These are phyloP conservation scores for Colletotrichum lupini DNA, from an alignment of 2,329 filamentous ascomycete genomes.

Conservation along the genomic window DNA sequence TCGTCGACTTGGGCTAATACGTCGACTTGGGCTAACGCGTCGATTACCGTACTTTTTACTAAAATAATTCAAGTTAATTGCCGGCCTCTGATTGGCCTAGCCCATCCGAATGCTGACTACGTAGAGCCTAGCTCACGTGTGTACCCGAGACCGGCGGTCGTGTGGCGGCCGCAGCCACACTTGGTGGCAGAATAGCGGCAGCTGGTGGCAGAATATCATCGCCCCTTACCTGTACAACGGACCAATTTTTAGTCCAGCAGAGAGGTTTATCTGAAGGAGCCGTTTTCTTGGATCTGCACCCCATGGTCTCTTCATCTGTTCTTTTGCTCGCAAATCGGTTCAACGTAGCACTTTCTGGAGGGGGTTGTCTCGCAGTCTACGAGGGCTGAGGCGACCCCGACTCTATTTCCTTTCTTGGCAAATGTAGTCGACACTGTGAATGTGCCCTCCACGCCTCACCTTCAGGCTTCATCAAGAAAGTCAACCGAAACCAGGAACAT, in stretches of 20 bases:
- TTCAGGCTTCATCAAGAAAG: not conserved
- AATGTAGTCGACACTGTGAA: not conserved
- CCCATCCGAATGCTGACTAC: too few species aligned
- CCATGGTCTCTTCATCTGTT: not conserved
- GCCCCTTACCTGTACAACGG: not conserved
- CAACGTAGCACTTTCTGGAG: not conserved
- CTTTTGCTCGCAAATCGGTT: not conserved
- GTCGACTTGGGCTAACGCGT: too few species aligned
- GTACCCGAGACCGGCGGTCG: too few species aligned
- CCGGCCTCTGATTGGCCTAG: too few species aligned
- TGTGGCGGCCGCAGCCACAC: too few species aligned
- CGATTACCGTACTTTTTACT: too few species aligned
- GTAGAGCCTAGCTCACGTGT: too few species aligned
- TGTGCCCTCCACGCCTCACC: not conserved
- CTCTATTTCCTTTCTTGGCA: not conserved
- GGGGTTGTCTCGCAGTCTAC: not conserved
- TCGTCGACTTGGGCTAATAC: too few species aligned
- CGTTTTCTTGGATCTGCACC: slow-evolving; percentile 7
- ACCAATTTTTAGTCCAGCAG: not conserved
- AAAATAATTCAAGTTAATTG: too few species aligned
- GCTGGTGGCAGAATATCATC: too few species aligned
- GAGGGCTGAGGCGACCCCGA: not conserved
- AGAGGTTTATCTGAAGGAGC: slow-evolving; percentile 13
- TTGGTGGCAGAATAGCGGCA: too few species aligned
- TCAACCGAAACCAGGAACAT: not conserved